Evolutionary conservation across 2,329 filamentous ascomycete genomes (phyloP), one percentile per base, ranked within the genome.

Genomic region (Fusarium irregulare): DNA sequence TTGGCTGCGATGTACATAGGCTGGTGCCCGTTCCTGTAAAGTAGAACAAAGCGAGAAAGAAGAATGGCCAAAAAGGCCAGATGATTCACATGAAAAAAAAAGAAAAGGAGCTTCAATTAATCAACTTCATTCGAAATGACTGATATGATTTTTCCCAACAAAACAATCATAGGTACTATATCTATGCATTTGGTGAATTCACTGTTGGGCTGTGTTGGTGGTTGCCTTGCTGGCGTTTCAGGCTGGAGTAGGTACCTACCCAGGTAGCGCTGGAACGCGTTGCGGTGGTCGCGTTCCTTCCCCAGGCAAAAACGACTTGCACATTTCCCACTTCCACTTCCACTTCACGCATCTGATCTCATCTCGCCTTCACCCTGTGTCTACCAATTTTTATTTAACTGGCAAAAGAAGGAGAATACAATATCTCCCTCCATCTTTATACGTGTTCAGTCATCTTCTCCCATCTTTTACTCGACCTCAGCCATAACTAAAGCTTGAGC

Each of bases 1-100:
- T 80, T 99, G 80, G 89, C 93, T 20, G 89, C 90, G 41, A 99
- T 99, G 97, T 99, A 98, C 80, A 97, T 98, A 81, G 96, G 96
- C 21, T 98, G 95, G 95, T 88, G 87, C 76, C 85, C 87, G 23
- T 89, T 89, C 73, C 77, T 89, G 74, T 71, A 53, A 71, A 7
- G 32, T 21, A 40, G 50, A 49, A 54, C 30, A 42, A 50, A 28
- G 27, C 21, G 14, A 55, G 54, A 40, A 28, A 20, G 16, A 47
- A 56, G 7, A 48, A 53, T 34, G 50, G 32, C 11, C 11, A 41
- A 41, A 49, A 53, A 23, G 14, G n/a, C 49, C 28, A 23, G 34
- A 49, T 21, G 50, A 48, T 28, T 28, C 18, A 16, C 12, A 40
- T 18, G 23, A 54, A 25, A 54, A 54, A 46, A 27, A 28, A 54